These are phyloP conservation scores for Avena sativa DNA, from an alignment of 176 grass and related monocot genomes.

Conservation along the genomic window DNA sequence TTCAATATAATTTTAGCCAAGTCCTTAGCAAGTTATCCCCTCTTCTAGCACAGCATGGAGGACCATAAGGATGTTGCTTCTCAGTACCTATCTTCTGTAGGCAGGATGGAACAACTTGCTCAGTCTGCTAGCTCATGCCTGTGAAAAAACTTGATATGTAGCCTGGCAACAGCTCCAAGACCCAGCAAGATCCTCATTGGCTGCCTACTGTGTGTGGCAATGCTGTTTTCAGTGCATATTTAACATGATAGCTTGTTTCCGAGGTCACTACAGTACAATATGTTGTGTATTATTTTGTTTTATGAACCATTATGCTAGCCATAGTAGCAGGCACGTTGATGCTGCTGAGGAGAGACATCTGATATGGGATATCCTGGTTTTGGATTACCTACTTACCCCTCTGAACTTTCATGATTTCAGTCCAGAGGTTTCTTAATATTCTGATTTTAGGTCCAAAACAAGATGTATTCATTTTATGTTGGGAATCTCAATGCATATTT, in stretches of 20 bases:
- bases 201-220: background rate
- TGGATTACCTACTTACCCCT: conserved; percentile 27
- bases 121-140: background rate
- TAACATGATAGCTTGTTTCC: background rate
- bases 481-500: background rate
- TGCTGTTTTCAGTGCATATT: background rate
- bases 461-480: conserved; percentile 8
- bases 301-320: conserved; percentile 21
- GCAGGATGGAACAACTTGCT: conserved; percentile 1
- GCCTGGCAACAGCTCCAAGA: background rate
- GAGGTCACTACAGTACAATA: background rate
- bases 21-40: background rate
- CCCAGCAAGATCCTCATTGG: background rate
- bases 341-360: background rate
- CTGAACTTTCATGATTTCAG: conserved; percentile 7
- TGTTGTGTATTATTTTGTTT: conserved; percentile 30
- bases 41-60: background rate
- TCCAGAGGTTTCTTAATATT: background rate
- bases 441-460: background rate
- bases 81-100: background rate
- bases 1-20: background rate
- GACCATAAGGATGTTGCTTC: background rate
- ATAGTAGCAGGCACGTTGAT: conserved; percentile 10
- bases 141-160: background rate
- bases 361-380: background rate